These are phyloP conservation scores for Arthrobotrys pseudoclavata DNA, from an alignment of 2,329 filamentous ascomycete genomes.

Conservation along the genomic window DNA sequence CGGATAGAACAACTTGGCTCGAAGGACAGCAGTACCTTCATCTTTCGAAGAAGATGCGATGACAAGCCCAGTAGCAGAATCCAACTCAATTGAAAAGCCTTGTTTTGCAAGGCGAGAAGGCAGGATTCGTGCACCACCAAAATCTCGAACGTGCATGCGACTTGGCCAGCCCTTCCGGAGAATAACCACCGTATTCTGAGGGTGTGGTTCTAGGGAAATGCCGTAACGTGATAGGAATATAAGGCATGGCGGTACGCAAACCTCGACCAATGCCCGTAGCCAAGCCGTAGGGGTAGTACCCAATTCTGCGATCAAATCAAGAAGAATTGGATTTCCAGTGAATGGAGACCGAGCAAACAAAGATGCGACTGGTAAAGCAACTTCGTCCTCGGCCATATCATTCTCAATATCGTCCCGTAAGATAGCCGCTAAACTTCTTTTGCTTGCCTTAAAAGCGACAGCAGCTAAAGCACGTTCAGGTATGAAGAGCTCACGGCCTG, in stretches of 20 bases:
- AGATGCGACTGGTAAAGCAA: conserved; percentile 31
- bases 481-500: conserved; percentile 29
- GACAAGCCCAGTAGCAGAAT: conserved; percentile 39
- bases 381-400: conserved; percentile 35
- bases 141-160: conserved; percentile 33
- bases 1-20: conserved; percentile 38
- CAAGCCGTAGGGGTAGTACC: conserved; percentile 6
- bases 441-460: conserved; percentile 36
- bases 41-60: background rate
- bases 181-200: conserved; percentile 40
- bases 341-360: conserved; percentile 40
- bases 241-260: conserved; percentile 28
- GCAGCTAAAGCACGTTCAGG: conserved; percentile 36
- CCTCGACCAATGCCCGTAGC: conserved; percentile 21
- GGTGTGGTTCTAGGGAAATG: conserved; percentile 45
- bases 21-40: conserved; percentile 21
- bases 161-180: conserved; percentile 44
- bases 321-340: conserved; percentile 18
- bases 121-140: conserved; percentile 39
- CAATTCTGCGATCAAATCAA: conserved; percentile 28
- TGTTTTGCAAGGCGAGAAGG: conserved; percentile 37
- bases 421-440: conserved; percentile 32
- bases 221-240: conserved; percentile 41
- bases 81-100: conserved; percentile 37
- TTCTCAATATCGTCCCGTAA: conserved; percentile 49